Percentiles rank a stretch among this genome's conserved stretches.
These are phyloP conservation scores for Exophiala sideris DNA, from an alignment of 2,329 filamentous ascomycete species.

Conservation along the genomic window DNA sequence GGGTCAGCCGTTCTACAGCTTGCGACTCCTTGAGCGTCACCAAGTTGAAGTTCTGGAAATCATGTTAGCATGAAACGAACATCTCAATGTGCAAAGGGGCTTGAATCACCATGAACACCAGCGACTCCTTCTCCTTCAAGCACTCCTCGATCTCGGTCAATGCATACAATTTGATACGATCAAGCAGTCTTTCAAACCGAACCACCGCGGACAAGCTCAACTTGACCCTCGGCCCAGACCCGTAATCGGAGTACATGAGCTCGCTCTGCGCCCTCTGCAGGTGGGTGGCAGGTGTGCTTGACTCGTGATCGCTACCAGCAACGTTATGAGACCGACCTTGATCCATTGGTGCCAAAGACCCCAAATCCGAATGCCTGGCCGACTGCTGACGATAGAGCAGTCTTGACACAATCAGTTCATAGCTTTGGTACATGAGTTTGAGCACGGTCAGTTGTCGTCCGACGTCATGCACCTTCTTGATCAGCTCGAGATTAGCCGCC, in stretches of 20 bases:
- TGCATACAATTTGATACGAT: slow-evolving; percentile 61
- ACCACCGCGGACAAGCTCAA: slow-evolving; percentile 51
- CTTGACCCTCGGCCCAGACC: slow-evolving; percentile 31
- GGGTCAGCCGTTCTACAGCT: slow-evolving; percentile 67
- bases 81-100: not conserved
- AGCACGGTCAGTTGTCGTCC: slow-evolving; percentile 60
- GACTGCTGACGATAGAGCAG: slow-evolving; percentile 52
- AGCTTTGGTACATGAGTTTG: slow-evolving; percentile 60
- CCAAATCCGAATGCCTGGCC: not conserved
- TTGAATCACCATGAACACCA: slow-evolving; percentile 61
- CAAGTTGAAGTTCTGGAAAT: slow-evolving; percentile 67
- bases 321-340: not conserved
- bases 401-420: slow-evolving; percentile 61
- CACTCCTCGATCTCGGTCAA: slow-evolving; percentile 63
- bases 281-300: slow-evolving; percentile 2
- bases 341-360: not conserved
- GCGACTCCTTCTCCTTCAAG: slow-evolving; percentile 64
- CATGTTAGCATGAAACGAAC: slow-evolving; percentile 15
- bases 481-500: slow-evolving; percentile 43
- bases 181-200: slow-evolving; percentile 58
- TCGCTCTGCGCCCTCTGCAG: slow-evolving; percentile 4
- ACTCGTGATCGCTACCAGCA: not conserved
- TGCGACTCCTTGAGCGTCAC: slow-evolving; percentile 72
- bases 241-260: slow-evolving; percentile 8
- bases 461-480: slow-evolving; percentile 56